These are phyloP conservation scores for Neofusicoccum parvum DNA, from an alignment of 2,329 filamentous ascomycete genomes.

Conservation along the genomic window DNA sequence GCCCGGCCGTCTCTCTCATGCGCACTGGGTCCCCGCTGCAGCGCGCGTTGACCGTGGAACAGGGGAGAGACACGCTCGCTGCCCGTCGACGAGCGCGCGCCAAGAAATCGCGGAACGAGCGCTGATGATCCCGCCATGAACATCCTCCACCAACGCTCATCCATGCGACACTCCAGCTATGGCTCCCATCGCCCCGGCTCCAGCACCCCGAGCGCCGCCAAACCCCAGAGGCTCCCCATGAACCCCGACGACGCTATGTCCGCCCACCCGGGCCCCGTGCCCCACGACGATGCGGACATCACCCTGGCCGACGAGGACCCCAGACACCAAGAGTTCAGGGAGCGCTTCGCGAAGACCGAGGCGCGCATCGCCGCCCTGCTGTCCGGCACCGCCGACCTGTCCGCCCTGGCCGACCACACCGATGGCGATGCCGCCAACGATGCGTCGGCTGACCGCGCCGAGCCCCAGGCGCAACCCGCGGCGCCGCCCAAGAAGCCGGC, in stretches of 20 bases:
- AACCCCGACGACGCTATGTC: conserved; percentile 46
- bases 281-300: conserved; percentile 42
- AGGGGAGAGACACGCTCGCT: conserved; percentile 41
- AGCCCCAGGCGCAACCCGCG: conserved; percentile 49
- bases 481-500: conserved; percentile 71
- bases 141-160: conserved; percentile 35
- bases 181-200: conserved; percentile 36
- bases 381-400: conserved; percentile 39
- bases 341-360: conserved; percentile 77
- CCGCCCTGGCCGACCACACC: neutral
- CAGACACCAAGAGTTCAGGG: conserved; percentile 64
- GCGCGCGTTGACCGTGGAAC: conserved; percentile 45
- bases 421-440: conserved; percentile 24
- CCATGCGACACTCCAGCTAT: conserved; percentile 45
- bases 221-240: conserved; percentile 45
- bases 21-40: conserved; percentile 36
- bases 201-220: conserved; percentile 39
- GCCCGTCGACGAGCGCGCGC: conserved; percentile 38
- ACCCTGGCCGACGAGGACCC: conserved; percentile 50
- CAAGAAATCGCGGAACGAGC: conserved; percentile 38
- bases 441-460: conserved; percentile 35
- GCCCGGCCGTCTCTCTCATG: conserved; percentile 40
- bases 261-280: conserved; percentile 40
- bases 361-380: conserved; percentile 78
- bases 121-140: conserved; percentile 31